Evolutionary conservation across 2,329 filamentous ascomycete genomes (phyloP), one percentile per base, ranked within the genome.

Genomic region (Pyricularia pennisetigena): DNA sequence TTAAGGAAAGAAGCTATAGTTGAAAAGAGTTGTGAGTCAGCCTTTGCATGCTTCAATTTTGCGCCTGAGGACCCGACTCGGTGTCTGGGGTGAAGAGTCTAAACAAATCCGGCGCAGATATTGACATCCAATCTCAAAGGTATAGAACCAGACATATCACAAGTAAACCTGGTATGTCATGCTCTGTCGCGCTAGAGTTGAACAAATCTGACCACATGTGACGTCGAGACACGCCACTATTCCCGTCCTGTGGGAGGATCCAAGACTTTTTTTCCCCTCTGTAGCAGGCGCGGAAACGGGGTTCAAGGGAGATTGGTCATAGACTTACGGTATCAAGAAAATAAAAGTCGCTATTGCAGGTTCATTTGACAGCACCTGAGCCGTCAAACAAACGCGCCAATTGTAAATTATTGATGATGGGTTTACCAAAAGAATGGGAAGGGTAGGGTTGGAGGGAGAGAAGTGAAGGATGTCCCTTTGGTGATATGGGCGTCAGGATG

Each of bases 301-400:
- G 24, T 26, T 12, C 20, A 28, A 16, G 12, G 24, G 12, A 28
- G 12, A 26, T 62, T 26, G 59, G 30, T 10, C 29, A 16, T 28
- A 67, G 16, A 81, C 86, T 81, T 86, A 92, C 90, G 83, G 83
- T 83, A 79, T 85, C 59, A 83, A 83, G 82, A 85, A 81, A 82
- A 80, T 79, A 82, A 77, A 78, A 83, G 81, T 78, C 81, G 81
- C 81, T 81, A 82, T 83, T 94, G 93, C 94, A 97, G 93, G 93
- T 95, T 97, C 94, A 97, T 97, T 93, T 94, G 92, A 96, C 93
- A 94, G 92, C 90, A 78, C 72, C 74, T 71, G 77, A 82, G 89
- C 89, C 91, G 92, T 85, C 93, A 95, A 96, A 90, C 84, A 93
- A 97, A 89, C 92, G 92, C 93, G 93, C 92, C 80, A 79, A 75